Conservation (phyloP, 106 monocot species). For the Amphibolis antarctica region DNA sequence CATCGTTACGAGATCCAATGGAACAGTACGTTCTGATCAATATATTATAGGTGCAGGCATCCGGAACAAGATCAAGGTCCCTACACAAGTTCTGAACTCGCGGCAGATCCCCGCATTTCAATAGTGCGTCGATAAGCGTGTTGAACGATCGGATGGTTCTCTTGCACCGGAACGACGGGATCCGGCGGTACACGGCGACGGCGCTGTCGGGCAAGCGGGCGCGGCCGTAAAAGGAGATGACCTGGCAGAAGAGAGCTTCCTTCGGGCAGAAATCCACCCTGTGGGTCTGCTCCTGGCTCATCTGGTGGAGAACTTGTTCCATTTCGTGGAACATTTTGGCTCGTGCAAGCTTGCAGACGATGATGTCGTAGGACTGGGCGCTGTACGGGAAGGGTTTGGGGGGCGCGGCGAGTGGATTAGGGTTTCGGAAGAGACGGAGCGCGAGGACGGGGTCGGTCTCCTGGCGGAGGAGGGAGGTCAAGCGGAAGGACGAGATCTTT, state of each 20-base stretch:
- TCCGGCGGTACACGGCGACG: slow-evolving; percentile 26
- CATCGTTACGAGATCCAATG: slow-evolving; percentile 11
- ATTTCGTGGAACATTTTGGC: slow-evolving; percentile 52
- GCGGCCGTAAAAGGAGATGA: slow-evolving; percentile 73
- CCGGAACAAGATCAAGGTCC: slow-evolving; percentile 18
- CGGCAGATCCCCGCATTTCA: slow-evolving; percentile 19
- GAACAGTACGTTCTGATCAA: slow-evolving; percentile 3
- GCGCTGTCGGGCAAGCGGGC: slow-evolving; percentile 35
- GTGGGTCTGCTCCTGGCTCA: slow-evolving; percentile 15
- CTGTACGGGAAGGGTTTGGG: slow-evolving; percentile 41
- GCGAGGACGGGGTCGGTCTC: slow-evolving; percentile 36
- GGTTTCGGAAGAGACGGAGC: slow-evolving; percentile 46
- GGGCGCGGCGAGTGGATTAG: slow-evolving; percentile 8
- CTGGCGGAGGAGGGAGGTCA: slow-evolving; percentile 55
- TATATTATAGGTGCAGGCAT: slow-evolving; percentile 40
- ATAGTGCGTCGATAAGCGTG: slow-evolving; percentile 38
- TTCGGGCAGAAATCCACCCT: slow-evolving; percentile 23
- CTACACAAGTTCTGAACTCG: slow-evolving; percentile 13
- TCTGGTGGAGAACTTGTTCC: slow-evolving; percentile 52
- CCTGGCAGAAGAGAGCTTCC: slow-evolving; percentile 53
- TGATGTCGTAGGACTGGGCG: slow-evolving; percentile 53
- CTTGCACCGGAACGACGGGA: slow-evolving; percentile 38
- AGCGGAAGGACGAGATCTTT: slow-evolving; percentile 59
- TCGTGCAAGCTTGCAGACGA: slow-evolving; percentile 57
- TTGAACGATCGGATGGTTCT: slow-evolving; percentile 52